Conservation (phyloP, 345 rosid species). For the Salix caprea region DNA sequence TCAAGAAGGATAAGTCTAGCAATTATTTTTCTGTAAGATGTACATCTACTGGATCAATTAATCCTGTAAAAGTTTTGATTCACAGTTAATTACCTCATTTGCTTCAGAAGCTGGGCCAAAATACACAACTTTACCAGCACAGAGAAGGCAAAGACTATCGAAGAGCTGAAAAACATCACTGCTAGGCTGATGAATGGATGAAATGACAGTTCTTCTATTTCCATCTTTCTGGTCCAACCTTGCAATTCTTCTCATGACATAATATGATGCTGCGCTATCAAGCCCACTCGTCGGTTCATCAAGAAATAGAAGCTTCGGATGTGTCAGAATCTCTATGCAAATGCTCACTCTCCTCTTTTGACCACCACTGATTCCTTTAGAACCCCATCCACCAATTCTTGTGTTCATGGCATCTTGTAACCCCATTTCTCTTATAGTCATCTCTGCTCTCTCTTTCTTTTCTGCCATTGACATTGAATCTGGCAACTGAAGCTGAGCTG, state of each 20-base stretch:
- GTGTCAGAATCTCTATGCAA: conserved; percentile 23
- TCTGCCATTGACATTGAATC: conserved; percentile 14
- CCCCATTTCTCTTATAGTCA: conserved; percentile 24
- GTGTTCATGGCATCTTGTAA: conserved; percentile 17
- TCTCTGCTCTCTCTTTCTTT: conserved; percentile 23
- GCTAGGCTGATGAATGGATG: conserved; percentile 28
- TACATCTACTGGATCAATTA: not conserved
- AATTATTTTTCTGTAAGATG: not conserved
- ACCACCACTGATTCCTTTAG: conserved; percentile 21
- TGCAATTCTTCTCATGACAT: conserved; percentile 17
- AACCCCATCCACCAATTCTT: conserved; percentile 25
- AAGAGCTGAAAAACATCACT: conserved; percentile 24
- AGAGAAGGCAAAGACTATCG: conserved; percentile 17
- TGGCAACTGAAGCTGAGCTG: conserved; percentile 23
- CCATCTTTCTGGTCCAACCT: conserved; percentile 11
- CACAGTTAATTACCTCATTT: conserved; percentile 3
- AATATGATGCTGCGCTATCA: conserved; percentile 24
- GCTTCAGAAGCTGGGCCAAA: conserved; percentile 25
- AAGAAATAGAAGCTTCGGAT: conserved; percentile 20
- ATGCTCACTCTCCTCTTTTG: conserved; percentile 25
- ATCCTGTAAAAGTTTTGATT: not conserved
- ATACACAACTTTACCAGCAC: conserved; percentile 19
- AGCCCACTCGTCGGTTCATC: conserved; percentile 31
- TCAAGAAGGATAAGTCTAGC: not conserved
- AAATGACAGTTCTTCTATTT: conserved; percentile 15